Conservation (phyloP, 768 basidiomycete species). For the Lentinula aciculospora region DNA sequence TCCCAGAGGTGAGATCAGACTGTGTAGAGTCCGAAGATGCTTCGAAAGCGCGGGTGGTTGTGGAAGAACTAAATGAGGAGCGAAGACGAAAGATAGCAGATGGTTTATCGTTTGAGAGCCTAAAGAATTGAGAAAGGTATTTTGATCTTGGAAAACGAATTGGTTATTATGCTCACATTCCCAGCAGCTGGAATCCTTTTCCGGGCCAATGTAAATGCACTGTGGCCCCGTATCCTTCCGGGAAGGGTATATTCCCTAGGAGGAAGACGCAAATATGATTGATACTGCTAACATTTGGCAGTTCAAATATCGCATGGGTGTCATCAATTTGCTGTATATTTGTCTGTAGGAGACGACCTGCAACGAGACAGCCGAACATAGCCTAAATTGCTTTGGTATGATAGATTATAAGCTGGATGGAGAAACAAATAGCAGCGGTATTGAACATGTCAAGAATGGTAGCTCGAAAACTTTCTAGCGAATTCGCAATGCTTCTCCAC, state of each 20-base stretch:
- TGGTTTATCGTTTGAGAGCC: slow-evolving; percentile 87
- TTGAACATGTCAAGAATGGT: not conserved
- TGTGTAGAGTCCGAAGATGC: slow-evolving; percentile 19
- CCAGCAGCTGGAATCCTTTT: slow-evolving; percentile 80
- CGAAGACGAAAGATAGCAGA: slow-evolving; percentile 84
- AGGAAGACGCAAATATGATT: slow-evolving; percentile 87
- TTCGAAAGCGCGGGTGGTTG: slow-evolving; percentile 34
- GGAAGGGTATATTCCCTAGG: slow-evolving; percentile 77
- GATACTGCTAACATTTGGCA: slow-evolving; percentile 63
- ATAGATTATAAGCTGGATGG: not conserved
- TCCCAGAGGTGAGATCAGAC: slow-evolving; percentile 38
- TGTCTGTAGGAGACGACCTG: slow-evolving; percentile 74
- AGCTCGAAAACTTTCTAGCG: not conserved
- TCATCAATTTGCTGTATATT: slow-evolving; percentile 78
- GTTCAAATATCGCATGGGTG: slow-evolving; percentile 76
- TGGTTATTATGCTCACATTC: slow-evolving; percentile 52
- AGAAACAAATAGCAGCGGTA: no score
- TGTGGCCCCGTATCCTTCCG: slow-evolving; percentile 77
- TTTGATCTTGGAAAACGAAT: not conserved
- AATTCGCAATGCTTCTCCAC: not conserved
- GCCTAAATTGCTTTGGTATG: not conserved
- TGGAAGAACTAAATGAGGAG: slow-evolving; percentile 47
- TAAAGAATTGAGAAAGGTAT: slow-evolving; percentile 20
- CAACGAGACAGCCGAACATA: slow-evolving; percentile 81
- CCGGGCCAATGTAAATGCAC: slow-evolving; percentile 87